A percentile compares a stretch with the other conserved stretches of the same genome.
phyloP scores from a whole-genome alignment of 108 stramenopile genomes.

The Aurantiochytrium sp. region DNA sequence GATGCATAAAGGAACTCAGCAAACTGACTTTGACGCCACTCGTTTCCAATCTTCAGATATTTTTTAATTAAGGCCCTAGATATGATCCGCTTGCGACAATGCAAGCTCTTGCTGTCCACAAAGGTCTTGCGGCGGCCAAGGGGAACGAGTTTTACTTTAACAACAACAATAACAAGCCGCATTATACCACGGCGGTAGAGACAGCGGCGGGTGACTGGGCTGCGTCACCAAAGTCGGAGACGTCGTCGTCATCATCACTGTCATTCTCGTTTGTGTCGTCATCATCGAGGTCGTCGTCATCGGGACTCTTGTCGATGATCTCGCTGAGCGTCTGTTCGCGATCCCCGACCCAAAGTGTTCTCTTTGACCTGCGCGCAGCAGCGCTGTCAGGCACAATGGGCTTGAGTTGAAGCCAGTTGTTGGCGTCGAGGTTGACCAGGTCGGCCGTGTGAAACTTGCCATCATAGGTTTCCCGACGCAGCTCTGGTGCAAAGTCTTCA shows the following conservation, averaged over 20 bases:
- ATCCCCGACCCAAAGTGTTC: background rate
- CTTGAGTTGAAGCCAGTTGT: background rate
- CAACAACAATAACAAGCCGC: too few species aligned
- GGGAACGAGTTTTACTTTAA: too few species aligned
- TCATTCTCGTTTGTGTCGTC: background rate
- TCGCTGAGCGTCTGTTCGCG: background rate
- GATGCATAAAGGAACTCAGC: too few species aligned
- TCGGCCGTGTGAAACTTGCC: background rate
- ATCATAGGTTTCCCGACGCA: background rate
- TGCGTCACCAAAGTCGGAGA: too few species aligned
- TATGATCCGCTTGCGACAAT: too few species aligned
- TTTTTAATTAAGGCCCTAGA: too few species aligned
- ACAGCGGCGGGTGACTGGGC: too few species aligned
- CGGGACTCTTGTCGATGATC: background rate
- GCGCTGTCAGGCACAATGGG: background rate
- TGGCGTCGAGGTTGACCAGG: background rate
- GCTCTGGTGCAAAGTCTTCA: background rate
- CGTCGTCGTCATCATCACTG: background rate
- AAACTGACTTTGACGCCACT: too few species aligned
- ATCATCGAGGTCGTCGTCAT: background rate
- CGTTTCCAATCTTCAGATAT: too few species aligned
- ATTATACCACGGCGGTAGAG: too few species aligned
- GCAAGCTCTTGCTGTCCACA: too few species aligned
- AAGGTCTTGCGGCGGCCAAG: too few species aligned
- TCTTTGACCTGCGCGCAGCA: background rate